A percentile compares a stretch with the other conserved stretches of the same genome.
Conservation (phyloP, 2,329 filamentous ascomycete genomes). For the Xylariales sp. region DNA sequence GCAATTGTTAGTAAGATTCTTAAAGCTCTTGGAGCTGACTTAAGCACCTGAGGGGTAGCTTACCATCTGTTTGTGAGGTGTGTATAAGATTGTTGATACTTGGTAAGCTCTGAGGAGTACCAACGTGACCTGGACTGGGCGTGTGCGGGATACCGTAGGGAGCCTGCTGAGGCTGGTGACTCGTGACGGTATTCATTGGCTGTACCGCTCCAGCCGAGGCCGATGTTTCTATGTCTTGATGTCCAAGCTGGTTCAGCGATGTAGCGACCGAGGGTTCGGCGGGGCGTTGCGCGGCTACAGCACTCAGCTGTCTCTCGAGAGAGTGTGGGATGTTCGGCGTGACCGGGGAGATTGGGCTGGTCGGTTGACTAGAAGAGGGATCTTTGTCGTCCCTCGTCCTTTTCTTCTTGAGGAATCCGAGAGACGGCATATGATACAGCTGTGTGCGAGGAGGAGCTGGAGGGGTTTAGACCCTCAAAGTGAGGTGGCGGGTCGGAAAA, state of each 20-base stretch:
- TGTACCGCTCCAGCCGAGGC: conserved; percentile 23
- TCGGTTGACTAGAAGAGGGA: conserved; percentile 61
- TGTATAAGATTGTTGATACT: conserved; percentile 85
- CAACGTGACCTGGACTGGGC: conserved; percentile 22
- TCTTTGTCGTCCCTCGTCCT: conserved; percentile 89
- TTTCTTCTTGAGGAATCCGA: conserved; percentile 98
- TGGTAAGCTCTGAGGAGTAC: conserved; percentile 61
- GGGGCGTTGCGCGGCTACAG: conserved; percentile 23
- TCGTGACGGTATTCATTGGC: conserved; percentile 25
- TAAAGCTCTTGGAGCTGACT: conserved; percentile 13
- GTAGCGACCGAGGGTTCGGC: conserved; percentile 8
- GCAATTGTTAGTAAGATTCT: conserved; percentile 13
- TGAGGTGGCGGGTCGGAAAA: neutral
- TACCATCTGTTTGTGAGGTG: conserved; percentile 44
- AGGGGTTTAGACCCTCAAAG: conserved; percentile 15
- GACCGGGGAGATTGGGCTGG: conserved; percentile 58
- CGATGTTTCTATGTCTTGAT: conserved; percentile 16
- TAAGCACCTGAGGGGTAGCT: conserved; percentile 12
- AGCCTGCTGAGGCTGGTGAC: conserved; percentile 24
- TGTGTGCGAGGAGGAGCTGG: conserved; percentile 23
- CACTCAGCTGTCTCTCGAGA: conserved; percentile 40
- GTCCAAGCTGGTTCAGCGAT: conserved; percentile 11
- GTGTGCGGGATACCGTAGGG: conserved; percentile 40
- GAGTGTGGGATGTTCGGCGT: conserved; percentile 50
- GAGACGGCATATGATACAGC: conserved; percentile 71